These are phyloP conservation scores for Haematococcus sp. DNA, from an alignment of 139 green algal species.

Conservation along the genomic window DNA sequence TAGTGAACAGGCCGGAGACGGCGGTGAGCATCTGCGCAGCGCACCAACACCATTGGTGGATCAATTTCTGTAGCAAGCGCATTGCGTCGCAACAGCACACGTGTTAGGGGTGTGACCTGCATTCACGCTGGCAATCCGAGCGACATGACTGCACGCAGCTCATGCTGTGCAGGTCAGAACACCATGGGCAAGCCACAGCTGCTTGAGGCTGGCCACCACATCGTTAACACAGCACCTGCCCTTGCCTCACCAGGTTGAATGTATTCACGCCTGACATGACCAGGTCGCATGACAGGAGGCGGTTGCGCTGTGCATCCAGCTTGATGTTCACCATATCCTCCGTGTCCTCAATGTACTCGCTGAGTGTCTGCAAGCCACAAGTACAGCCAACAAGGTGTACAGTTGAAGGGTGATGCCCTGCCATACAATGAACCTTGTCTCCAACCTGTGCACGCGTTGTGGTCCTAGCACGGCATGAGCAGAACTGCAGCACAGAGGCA, in stretches of 20 bases:
- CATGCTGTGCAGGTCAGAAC: no score
- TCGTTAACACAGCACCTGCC: no score
- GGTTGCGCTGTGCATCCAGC: constrained; percentile 82
- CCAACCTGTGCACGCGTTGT: no score
- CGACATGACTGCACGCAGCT: no score
- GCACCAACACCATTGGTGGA: not conserved
- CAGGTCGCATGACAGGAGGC: constrained; percentile 13
- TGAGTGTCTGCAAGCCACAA: constrained; percentile 23
- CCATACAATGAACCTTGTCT: no score
- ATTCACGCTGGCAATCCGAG: not conserved
- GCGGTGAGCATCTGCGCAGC: constrained; percentile 50
- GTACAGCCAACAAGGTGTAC: no score
- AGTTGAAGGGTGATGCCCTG: no score
- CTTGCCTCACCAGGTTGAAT: constrained; percentile 11
- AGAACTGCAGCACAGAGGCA: not conserved
- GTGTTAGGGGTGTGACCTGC: not conserved
- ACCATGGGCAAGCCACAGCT: no score
- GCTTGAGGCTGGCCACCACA: no score
- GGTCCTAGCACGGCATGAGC: no score
- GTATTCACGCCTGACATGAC: constrained; percentile 1
- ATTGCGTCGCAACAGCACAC: not conserved
- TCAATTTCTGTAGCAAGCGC: not conserved
- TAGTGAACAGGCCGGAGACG: constrained; percentile 79
- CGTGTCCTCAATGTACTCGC: constrained; percentile 43
- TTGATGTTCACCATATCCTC: constrained; percentile 78